Evolutionary conservation across 371 early-diverging fungal genomes (phyloP).

Genomic region (Smittium mucronatum): DNA sequence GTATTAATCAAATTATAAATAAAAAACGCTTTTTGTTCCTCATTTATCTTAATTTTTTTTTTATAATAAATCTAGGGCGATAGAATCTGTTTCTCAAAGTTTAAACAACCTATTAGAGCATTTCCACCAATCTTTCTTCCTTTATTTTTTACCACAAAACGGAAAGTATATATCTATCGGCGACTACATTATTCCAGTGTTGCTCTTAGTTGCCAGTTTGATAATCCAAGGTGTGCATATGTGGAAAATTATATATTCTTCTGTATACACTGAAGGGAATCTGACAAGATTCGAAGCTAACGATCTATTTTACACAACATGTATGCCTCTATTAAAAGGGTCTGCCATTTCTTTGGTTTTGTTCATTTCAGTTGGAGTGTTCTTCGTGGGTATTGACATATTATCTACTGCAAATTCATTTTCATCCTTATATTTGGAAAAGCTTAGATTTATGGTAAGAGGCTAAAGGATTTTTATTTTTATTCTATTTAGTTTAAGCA

Average conservation of each 20-base stretch:
- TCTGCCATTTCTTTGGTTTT: too few relatives aligned
- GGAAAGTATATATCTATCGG: slow-evolving; percentile 72
- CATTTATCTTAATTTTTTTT: slow-evolving; percentile 15
- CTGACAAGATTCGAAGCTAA: too few relatives aligned
- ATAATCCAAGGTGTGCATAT: slow-evolving; percentile 26
- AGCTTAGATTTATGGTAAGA: too few relatives aligned
- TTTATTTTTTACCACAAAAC: slow-evolving; percentile 73
- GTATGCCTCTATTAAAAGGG: too few relatives aligned
- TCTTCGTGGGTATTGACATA: too few relatives aligned
- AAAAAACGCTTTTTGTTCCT: slow-evolving; percentile 6
- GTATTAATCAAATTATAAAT: background rate
- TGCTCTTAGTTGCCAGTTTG: slow-evolving; percentile 50
- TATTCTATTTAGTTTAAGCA: too few relatives aligned
- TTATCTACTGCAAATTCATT: too few relatives aligned
- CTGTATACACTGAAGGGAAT: slow-evolving; percentile 17
- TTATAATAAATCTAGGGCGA: slow-evolving; percentile 29
- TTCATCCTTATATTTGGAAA: too few relatives aligned
- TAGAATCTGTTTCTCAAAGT: slow-evolving; percentile 75
- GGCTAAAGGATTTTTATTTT: too few relatives aligned
- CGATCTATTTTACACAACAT: too few relatives aligned
- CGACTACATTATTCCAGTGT: slow-evolving; percentile 73
- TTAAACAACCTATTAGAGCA: slow-evolving; percentile 87
- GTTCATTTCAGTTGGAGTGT: too few relatives aligned
- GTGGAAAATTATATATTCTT: slow-evolving; percentile 14
- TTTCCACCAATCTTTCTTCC: slow-evolving; percentile 91